Evolutionary conservation across 441 rosid species (phyloP).

Genomic region (Eruca vesicaria): DNA sequence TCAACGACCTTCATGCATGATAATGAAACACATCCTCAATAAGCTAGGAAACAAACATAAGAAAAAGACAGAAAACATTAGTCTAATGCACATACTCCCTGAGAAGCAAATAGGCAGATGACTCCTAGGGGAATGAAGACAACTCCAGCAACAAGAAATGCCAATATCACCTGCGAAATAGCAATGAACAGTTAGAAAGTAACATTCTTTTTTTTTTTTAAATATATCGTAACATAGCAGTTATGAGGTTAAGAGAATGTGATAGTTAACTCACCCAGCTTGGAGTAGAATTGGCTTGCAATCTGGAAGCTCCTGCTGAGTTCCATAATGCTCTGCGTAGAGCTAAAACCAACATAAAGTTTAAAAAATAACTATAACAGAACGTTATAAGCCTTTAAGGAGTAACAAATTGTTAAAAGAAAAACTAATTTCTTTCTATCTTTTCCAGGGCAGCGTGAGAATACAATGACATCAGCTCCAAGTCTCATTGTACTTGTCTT

Average conservation of each 20-base stretch:
- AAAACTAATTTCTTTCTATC: constrained; percentile 53
- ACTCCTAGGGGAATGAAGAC: constrained; percentile 35
- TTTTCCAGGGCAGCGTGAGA: constrained; percentile 64
- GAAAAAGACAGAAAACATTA: neutral
- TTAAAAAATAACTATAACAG: neutral
- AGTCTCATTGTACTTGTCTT: constrained; percentile 98
- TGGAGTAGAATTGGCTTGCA: constrained; percentile 76
- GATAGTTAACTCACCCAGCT: constrained; percentile 40
- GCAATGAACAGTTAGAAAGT: neutral
- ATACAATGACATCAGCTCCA: constrained; percentile 94
- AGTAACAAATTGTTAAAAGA: neutral
- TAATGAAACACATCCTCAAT: constrained; percentile 11
- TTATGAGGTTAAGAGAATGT: neutral
- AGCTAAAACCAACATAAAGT: constrained; percentile 44
- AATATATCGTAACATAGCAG: neutral
- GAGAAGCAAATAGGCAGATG: constrained; percentile 31
- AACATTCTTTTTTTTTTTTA: no score
- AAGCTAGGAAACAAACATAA: constrained; percentile 7
- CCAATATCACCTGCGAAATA: constrained; percentile 27
- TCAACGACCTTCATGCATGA: constrained; percentile 36
- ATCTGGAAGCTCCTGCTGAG: constrained; percentile 81
- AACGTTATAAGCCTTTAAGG: neutral
- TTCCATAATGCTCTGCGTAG: constrained; percentile 84
- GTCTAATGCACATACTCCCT: constrained; percentile 21
- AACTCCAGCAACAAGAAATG: constrained; percentile 31